Conservation (phyloP, 73 alveolate species). For the Stentor coeruleus region DNA sequence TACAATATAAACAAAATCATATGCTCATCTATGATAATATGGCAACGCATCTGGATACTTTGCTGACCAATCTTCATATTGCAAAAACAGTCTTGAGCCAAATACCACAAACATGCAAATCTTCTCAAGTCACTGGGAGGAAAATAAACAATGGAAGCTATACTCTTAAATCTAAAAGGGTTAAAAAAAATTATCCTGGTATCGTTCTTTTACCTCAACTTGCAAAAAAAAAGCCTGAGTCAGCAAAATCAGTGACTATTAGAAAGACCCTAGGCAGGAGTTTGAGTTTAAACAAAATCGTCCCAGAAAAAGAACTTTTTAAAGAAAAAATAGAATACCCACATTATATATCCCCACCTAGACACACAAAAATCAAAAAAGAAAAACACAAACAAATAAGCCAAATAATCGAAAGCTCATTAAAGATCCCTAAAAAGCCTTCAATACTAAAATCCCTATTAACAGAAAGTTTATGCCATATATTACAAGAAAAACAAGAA, state of each 20-base stretch:
- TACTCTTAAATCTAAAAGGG: background rate
- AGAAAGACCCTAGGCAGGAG: background rate
- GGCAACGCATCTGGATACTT: too few species aligned
- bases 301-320: background rate
- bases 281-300: background rate
- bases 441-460: background rate
- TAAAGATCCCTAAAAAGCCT: background rate
- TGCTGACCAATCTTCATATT: background rate
- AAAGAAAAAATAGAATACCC: background rate
- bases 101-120: background rate
- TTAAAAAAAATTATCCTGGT: background rate
- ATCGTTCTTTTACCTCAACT: background rate
- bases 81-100: background rate
- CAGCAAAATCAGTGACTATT: background rate
- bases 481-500: background rate
- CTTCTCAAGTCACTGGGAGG: background rate
- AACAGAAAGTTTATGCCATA: background rate
- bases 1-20: too few species aligned
- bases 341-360: background rate
- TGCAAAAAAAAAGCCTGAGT: background rate
- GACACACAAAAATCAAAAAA: background rate
- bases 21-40: too few species aligned
- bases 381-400: background rate
- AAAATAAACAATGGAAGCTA: background rate
- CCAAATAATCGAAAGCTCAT: background rate